A percentile compares a stretch with the other conserved stretches of the same genome.
These are phyloP conservation scores for Solanum pinnatisectum DNA, from an alignment of 257 asterid species.

Conservation along the genomic window DNA sequence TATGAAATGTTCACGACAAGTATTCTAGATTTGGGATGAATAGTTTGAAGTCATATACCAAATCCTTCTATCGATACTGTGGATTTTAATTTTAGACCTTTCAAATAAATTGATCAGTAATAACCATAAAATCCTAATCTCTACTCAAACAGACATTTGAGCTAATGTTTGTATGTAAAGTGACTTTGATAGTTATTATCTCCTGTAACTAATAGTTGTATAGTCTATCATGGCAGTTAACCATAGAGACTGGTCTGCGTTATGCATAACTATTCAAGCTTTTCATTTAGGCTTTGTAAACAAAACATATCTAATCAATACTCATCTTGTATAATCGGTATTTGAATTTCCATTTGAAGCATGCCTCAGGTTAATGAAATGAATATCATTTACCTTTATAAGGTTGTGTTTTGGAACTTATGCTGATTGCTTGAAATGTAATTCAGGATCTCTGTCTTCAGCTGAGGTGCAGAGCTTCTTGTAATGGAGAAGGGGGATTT, in stretches of 20 bases:
- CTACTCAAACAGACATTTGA: neutral
- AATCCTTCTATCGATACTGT: neutral
- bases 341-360: neutral
- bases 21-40: neutral
- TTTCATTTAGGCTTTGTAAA: neutral
- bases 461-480: neutral
- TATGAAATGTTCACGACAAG: neutral
- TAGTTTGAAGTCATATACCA: neutral
- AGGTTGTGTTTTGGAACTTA: neutral
- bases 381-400: neutral
- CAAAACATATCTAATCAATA: neutral
- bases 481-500: slow-evolving; percentile 21
- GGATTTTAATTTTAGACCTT: neutral
- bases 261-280: neutral
- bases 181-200: neutral
- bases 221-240: neutral
- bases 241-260: neutral
- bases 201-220: neutral
- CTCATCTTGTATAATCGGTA: neutral
- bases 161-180: neutral
- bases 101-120: neutral
- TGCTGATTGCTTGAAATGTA: neutral
- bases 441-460: neutral
- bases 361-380: neutral
- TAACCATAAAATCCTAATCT: neutral